These are phyloP conservation scores for Xylariaceae sp. DNA, from an alignment of 2,329 filamentous ascomycete species.

Conservation along the genomic window DNA sequence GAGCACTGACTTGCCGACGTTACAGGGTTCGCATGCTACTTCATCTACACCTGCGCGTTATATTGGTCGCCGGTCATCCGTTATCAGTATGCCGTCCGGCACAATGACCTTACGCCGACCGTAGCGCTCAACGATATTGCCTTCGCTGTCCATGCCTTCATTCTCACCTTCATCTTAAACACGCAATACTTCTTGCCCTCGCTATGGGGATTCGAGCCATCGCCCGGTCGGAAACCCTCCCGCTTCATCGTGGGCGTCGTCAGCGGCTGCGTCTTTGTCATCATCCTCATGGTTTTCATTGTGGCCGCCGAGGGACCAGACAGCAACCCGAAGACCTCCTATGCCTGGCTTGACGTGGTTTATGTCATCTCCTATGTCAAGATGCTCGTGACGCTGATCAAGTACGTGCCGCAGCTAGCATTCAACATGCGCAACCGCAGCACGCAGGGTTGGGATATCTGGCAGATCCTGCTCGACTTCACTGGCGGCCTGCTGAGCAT, in stretches of 20 bases:
- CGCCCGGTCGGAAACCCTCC: constrained; percentile 51
- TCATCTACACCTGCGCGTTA: constrained; percentile 67
- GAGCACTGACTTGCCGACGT: background rate
- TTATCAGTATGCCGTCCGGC: constrained; percentile 74
- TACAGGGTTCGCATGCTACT: constrained; percentile 67
- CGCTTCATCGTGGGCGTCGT: constrained; percentile 63
- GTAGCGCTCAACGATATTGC: constrained; percentile 86
- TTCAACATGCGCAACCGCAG: constrained; percentile 80
- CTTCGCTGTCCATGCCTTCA: constrained; percentile 76
- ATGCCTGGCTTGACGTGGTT: constrained; percentile 59
- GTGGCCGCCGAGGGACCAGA: constrained; percentile 33
- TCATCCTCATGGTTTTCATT: constrained; percentile 45
- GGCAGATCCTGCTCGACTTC: constrained; percentile 78
- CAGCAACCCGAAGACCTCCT: constrained; percentile 41
- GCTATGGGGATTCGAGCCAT: constrained; percentile 69
- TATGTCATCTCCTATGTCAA: constrained; percentile 82
- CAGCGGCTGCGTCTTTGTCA: constrained; percentile 58
- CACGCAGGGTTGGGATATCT: constrained; percentile 83
- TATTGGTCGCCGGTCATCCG: constrained; percentile 75
- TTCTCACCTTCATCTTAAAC: constrained; percentile 67
- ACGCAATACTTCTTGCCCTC: constrained; percentile 67
- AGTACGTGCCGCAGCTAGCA: constrained; percentile 84
- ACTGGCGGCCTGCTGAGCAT: constrained; percentile 76
- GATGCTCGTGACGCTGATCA: constrained; percentile 79
- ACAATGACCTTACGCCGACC: constrained; percentile 71